Conservation (phyloP, 345 rosid genomes). For the Gossypium longicalyx region DNA sequence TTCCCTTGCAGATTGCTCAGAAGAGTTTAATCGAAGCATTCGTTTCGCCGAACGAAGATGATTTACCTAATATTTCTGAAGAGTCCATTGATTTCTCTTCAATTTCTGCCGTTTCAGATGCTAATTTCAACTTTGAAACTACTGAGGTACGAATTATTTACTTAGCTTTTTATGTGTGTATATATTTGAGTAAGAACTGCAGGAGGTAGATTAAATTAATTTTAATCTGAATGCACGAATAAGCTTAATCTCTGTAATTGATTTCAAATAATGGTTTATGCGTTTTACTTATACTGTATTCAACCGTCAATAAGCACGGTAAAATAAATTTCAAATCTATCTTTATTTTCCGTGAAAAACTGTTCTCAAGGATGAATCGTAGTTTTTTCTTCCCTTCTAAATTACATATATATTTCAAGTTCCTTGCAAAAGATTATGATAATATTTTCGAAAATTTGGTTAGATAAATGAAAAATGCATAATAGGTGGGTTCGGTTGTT, state of each 20-base stretch:
- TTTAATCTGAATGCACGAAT: background rate
- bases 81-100: slow-evolving; percentile 10
- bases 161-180: background rate
- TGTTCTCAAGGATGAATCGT: background rate
- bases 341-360: background rate
- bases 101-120: slow-evolving; percentile 6
- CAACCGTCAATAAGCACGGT: background rate
- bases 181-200: background rate
- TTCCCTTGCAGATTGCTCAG: slow-evolving; percentile 3
- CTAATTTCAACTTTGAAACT: background rate
- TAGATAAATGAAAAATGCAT: too few relatives aligned
- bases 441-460: background rate
- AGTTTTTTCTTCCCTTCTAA: background rate
- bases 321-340: background rate
- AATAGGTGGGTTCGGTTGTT: background rate
- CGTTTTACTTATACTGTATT: background rate
- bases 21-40: background rate
- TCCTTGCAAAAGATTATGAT: background rate
- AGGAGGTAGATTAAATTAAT: background rate
- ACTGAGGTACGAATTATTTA: slow-evolving; percentile 9
- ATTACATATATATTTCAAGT: background rate
- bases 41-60: slow-evolving; percentile 8
- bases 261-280: background rate
- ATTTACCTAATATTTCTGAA: background rate
- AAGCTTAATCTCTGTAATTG: background rate